Base-by-base conservation (phyloP, 202 grass and related monocot species). In the Brachypodium distachyon region DNA sequence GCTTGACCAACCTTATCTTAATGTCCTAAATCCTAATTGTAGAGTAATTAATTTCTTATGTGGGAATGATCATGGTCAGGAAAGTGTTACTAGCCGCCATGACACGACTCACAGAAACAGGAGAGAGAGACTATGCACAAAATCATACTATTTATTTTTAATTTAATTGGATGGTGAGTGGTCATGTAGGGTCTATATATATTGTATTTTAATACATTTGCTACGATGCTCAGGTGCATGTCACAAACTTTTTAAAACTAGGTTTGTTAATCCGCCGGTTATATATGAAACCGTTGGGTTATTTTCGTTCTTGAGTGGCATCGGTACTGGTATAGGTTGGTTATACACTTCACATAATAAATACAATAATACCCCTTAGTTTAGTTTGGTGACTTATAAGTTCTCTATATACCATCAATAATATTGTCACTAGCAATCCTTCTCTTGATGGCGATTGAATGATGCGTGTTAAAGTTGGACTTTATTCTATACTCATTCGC, bases 141-240 rank as follows among this genome's bases (percentile, higher is more conserved):
- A 25, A 12, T 16, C 40, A 27, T 38, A n/a, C n/a, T n/a, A 33
- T 80, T 47, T 67, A 38, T 23, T 57, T 58, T 8, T 32, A 68
- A 46, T 74, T 67, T 18, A 38, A 22, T 42, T 76, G 14, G 26
- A 25, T 47, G 16, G 38, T 12, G 77, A 60, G 34, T 80, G 70
- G 41, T 38, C 23, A 17, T 21, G 6, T 21, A 23, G 21, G 32
- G 59, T 54, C 10, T 23, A 85, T 28, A 29, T 54, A 41, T 37
- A 39, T 44, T 40, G 1, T 68, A 67, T 78, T 78, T 54, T 43
- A 76, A 49, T 49, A 76, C 7, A 76, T 68, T 57, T 68, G 22
- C 40, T 60, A 68, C 1, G 11, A 17, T 37, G 4, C 41, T 37
- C 31, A 11, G 12, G n/a, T 19, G 13, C 42, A 9, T 48, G 4